Evolutionary conservation across 305 asterid genomes (phyloP), one percentile per base, ranked within the genome.

Genomic region (Withania somnifera): DNA sequence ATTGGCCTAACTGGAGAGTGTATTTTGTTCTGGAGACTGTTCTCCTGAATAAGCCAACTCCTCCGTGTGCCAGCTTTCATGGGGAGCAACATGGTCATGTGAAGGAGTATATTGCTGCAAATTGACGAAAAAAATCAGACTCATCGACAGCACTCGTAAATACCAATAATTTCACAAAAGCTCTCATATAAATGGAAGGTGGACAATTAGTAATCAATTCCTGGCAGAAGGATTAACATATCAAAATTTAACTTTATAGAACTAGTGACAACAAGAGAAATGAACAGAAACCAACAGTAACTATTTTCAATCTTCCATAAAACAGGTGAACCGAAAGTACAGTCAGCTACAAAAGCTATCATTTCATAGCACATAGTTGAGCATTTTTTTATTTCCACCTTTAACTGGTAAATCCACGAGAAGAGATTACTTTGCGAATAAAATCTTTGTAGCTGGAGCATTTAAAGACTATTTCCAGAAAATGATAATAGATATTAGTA

Each of bases 41-140:
- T 83, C 86, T 11, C 85, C 82, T 28, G 95, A 90, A 83, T 90
- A 88, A 15, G 88, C 92, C 73, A 92, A 88, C 79, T 90, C 86
- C 90, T 87, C 90, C 91, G 87, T 89, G 85, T 93, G 88, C 97
- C 98, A 94, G 93, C 93, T 91, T 82, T 94, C 98, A 50, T 93
- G 95, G 77, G 98, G 92, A 82, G 97, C 97, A 28, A 91, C 93
- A 40, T 89, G 91, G 58, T 88, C 97, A 76, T 90, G 85, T 28
- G 87, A 87, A 51, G 95, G 91, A 67, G 82, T 79, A 79, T 84
- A 83, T 87, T 90, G 90, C 98, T 93, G 95, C 85, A 87, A 86
- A 69, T 86, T 60, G 30, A 77, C 77, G 20, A 81, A 58, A 69
- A 57, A 30, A 66, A 61, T 52, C 14, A 83, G 84, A 64, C 20